Base-by-base conservation (phyloP, 108 stramenopile genomes). In the Cylindrotheca closterium region DNA sequence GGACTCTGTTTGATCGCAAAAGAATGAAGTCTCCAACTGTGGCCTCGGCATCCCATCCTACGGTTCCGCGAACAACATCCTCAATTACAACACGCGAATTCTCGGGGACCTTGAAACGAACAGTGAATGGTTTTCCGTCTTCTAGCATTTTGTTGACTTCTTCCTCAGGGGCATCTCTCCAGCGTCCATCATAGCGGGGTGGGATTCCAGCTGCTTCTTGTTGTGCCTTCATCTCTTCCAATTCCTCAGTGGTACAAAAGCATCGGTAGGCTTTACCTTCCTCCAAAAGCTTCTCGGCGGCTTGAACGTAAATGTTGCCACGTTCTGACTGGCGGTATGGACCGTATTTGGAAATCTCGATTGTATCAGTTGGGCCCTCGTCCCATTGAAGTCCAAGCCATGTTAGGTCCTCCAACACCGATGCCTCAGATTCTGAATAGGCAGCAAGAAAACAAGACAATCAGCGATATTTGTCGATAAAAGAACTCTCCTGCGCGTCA, bases 1-100 rank as follows among this genome's bases (percentile, higher is more conserved):
- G 97, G 19, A 98, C 87, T 33, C 96, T 96, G 21, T 74, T 82
- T 8, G 92, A 93, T 34, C 97, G 90, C 49, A 98, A 65, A 30
- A 98, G 65, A 63, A 98, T 97, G 72, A 98, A 98, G 69, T 98
- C 97, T 1, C 97, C 97, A 29, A 98, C 93, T 4, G 96, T 96
- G 0, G 95, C 79, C 32, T 97, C 91, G 57, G 96, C 97, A 80
- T 98, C 97, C 97, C 97, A 98, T 3, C 87, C 64, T 0, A 98
- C 94, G 7, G 83, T 89, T 4, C 97, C 96, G 5, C 97, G 93
- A 37, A 98, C 94, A 30, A 83, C 81, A 74, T 98, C 97, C 10
- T 98, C 90, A 68, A 98, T 96, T 24, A 92, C 87, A 21, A 96
- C 87, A 31, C 91, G 63, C 21, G 94, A 80, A 31, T 85, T 75